Evolutionary conservation across 2,329 filamentous ascomycete genomes (phyloP), one percentile per base, ranked within the genome.

Genomic region (Phyllosticta ampelicida): DNA sequence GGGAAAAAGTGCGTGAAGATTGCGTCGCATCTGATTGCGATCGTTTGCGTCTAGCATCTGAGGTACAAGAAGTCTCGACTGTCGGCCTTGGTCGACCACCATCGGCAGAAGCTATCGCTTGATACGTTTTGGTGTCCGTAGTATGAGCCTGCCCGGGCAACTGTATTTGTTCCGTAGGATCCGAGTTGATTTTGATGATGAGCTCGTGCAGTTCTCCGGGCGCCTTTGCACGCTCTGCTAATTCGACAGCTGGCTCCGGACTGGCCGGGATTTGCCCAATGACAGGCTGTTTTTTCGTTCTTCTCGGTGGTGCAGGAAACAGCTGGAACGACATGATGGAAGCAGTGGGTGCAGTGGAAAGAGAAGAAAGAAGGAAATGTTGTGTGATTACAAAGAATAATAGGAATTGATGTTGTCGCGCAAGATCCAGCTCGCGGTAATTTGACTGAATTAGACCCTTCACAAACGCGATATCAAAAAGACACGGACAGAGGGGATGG

Each of bases 201-300:
- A 73, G 68, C 56, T 72, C 70, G 57, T 73, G 71, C 53, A 73
- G 71, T 62, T 73, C 70, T 44, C 62, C 60, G 51, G 66, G 65
- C 51, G 66, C 61, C 49, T 68, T 69, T 55, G 66, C 64, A 60
- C 66, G 68, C 23, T 71, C 66, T 61, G 66, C 66, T 19, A 61
- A 65, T 58, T 68, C 66, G 55, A 64, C 61, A 53, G 62, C 49
- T 10, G 70, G 65, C 36, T 70, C 69, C 60, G 66, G 66, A 18
- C 65, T 65, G 48, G 66, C 63, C 53, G 65, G 63, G 59, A 68
- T 71, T 26, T 66, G 66, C 13, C 13, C 13, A n/a, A 44, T n/a
- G n/a, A 44, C 13, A n/a, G 36, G 16, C 54, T 71, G 68, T 61
- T 67, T 65, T 53, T 63, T 65, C 54, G 66, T 65, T 49, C 54